phyloP scores from a whole-genome alignment of 1,139 yeast species.

The Spathaspora sp. region DNA sequence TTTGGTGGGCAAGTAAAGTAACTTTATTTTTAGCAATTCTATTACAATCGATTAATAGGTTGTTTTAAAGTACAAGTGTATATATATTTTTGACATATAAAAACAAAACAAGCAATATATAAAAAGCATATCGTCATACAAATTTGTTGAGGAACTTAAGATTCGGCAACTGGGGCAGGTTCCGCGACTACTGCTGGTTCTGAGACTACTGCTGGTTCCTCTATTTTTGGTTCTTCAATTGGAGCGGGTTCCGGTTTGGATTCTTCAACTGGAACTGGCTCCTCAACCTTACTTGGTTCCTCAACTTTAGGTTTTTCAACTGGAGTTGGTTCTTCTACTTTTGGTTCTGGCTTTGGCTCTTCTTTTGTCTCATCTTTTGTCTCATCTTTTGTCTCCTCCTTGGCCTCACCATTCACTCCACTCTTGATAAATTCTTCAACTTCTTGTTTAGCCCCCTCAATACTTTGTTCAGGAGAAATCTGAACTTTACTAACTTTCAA shows the following conservation, averaged over 20 bases:
- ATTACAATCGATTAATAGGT: conserved; percentile 28
- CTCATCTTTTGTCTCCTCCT: conserved; percentile 11
- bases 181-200: too few species aligned
- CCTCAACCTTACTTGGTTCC: conserved; percentile 6
- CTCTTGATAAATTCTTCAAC: conserved; percentile 35
- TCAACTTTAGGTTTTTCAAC: conserved; percentile 7
- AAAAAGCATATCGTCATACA: background rate
- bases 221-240: background rate
- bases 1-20: conserved; percentile 90
- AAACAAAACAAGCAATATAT: background rate
- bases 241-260: conserved; percentile 1
- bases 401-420: conserved; percentile 12
- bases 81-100: background rate
- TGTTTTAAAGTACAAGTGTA: conserved; percentile 6
- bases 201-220: background rate
- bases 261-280: conserved; percentile 7
- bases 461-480: conserved; percentile 78
- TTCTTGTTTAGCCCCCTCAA: conserved; percentile 58
- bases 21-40: conserved; percentile 46
- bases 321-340: background rate
- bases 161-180: too few species aligned
- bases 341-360: conserved; percentile 10
- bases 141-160: too few species aligned
- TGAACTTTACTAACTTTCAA: conserved; percentile 62
- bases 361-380: conserved; percentile 12